Evolutionary conservation across 208 protist species (phyloP).

Genomic region (Leishmania lainsoni): DNA sequence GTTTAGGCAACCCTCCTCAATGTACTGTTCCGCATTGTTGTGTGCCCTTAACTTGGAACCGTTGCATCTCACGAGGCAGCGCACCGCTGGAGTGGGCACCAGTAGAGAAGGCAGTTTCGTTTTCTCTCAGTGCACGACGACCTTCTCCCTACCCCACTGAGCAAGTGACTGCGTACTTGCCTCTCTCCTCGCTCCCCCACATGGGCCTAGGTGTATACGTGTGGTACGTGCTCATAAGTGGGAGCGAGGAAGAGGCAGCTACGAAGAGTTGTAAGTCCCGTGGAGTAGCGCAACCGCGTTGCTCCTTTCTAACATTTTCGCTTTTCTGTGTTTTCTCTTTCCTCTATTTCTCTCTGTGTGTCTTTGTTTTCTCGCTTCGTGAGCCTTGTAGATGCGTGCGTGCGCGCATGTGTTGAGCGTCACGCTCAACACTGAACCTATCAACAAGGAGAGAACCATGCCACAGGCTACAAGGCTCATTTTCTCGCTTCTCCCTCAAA

Average conservation of each 20-base stretch:
- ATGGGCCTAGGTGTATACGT: background rate
- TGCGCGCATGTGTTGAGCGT: background rate
- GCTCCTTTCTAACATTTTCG: background rate
- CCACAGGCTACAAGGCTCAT: background rate
- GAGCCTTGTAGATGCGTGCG: background rate
- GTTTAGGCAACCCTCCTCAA: background rate
- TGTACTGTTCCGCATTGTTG: background rate
- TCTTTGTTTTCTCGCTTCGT: background rate
- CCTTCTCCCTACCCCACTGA: background rate
- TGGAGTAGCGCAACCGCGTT: background rate
- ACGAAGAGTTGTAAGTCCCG: background rate
- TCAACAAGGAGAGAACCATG: background rate
- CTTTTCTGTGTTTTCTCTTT: background rate
- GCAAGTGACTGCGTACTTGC: background rate
- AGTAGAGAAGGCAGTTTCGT: background rate
- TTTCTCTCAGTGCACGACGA: background rate
- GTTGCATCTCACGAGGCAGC: background rate
- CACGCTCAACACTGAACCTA: background rate
- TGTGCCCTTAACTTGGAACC: background rate
- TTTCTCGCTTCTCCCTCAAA: background rate
- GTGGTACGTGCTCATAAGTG: background rate
- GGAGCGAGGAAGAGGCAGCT: background rate
- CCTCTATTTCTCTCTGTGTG: background rate
- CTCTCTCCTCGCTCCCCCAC: background rate
- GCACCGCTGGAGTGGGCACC: background rate